These are phyloP conservation scores for Canariomyces notabilis DNA, from an alignment of 2,329 filamentous ascomycete species.

Conservation along the genomic window DNA sequence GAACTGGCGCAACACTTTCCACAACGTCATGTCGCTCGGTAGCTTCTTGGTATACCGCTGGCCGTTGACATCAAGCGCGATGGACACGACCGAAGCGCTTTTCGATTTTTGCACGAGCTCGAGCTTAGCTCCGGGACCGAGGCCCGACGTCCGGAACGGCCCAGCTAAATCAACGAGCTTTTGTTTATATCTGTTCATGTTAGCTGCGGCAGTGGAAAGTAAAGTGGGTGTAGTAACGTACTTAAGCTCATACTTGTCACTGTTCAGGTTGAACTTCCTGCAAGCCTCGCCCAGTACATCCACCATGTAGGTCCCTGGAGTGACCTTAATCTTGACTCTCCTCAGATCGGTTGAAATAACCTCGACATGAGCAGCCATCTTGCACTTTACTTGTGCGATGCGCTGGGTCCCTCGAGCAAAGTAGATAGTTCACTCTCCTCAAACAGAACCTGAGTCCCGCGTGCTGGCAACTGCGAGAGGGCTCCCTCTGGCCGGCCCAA, in stretches of 20 bases:
- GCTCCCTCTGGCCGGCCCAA: too few relatives aligned
- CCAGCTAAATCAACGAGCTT: conserved; percentile 81
- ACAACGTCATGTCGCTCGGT: conserved; percentile 80
- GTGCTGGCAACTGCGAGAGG: too few relatives aligned
- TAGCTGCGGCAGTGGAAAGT: background rate
- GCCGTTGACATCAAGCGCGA: conserved; percentile 77
- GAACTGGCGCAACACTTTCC: conserved; percentile 85
- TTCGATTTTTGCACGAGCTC: conserved; percentile 85
- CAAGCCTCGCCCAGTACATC: conserved; percentile 88
- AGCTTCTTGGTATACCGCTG: conserved; percentile 76
- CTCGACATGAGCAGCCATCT: conserved; percentile 82
- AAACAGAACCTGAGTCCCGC: background rate
- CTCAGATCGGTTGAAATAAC: conserved; percentile 78
- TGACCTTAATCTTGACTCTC: conserved; percentile 76
- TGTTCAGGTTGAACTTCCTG: conserved; percentile 67
- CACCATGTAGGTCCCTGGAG: conserved; percentile 71
- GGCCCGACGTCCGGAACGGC: conserved; percentile 75
- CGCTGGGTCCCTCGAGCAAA: too few relatives aligned
- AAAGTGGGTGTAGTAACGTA: conserved; percentile 34
- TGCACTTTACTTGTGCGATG: conserved; percentile 14
- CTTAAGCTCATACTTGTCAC: conserved; percentile 77
- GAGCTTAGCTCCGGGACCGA: conserved; percentile 81
- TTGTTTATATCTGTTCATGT: conserved; percentile 62
- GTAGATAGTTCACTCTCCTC: too few relatives aligned
- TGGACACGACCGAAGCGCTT: conserved; percentile 77